Conservation (phyloP, 805 yeast species). For the Millerozyma acaciae region DNA sequence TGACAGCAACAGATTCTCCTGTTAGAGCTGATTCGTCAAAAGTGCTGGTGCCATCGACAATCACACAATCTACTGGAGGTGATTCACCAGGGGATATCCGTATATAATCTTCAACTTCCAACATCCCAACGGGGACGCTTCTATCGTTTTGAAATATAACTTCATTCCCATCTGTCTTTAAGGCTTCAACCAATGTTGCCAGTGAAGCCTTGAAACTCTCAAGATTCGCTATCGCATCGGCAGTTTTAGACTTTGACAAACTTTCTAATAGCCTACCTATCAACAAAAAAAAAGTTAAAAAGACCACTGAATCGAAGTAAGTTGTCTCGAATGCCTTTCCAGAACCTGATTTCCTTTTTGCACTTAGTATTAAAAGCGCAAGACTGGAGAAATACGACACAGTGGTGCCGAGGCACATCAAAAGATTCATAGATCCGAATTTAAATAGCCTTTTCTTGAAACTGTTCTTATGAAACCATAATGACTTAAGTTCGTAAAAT, state of each 20-base stretch:
- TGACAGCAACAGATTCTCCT: conserved; percentile 60
- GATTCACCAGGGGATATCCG: conserved; percentile 53
- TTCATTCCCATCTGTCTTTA: conserved; percentile 5
- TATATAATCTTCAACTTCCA: conserved; percentile 52
- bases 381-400: conserved; percentile 70
- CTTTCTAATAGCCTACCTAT: conserved; percentile 70
- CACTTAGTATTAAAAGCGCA: conserved; percentile 47
- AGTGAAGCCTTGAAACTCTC: conserved; percentile 47
- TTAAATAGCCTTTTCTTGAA: conserved; percentile 55
- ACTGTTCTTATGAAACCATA: conserved; percentile 56
- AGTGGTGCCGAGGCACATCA: conserved; percentile 70
- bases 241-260: conserved; percentile 62
- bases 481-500: conserved; percentile 48
- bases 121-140: conserved; percentile 36
- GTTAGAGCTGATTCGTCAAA: conserved; percentile 63
- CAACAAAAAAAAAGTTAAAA: conserved; percentile 64
- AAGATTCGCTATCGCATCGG: conserved; percentile 56
- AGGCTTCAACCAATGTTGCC: conserved; percentile 41
- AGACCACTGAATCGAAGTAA: conserved; percentile 77
- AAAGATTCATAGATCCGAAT: conserved; percentile 76
- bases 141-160: conserved; percentile 22
- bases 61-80: conserved; percentile 56
- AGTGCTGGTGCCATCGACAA: conserved; percentile 43
- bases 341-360: conserved; percentile 22
- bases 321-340: conserved; percentile 54